Percentiles rank a stretch among this genome's conserved stretches.
Conservation (phyloP, 179 eudicot genomes). For the Nepenthes alata region DNA sequence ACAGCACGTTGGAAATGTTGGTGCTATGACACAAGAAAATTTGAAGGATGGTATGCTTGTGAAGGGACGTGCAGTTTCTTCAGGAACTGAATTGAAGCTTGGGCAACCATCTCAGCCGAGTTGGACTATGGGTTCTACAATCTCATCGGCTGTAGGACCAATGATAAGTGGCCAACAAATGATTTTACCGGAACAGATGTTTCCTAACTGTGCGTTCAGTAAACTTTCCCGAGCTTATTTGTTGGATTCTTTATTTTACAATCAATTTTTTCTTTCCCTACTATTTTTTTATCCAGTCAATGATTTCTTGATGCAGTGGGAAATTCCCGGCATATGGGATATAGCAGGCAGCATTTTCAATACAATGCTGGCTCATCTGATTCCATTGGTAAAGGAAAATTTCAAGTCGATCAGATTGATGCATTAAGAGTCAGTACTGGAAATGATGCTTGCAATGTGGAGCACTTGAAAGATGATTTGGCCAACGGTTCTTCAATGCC, state of each 20-base stretch:
- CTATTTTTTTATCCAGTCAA: neutral
- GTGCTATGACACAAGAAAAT: slow-evolving; percentile 12
- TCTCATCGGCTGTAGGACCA: slow-evolving; percentile 15
- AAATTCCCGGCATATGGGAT: slow-evolving; percentile 15
- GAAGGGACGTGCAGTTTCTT: slow-evolving; percentile 25
- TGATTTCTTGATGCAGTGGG: slow-evolving; percentile 22
- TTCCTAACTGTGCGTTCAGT: slow-evolving; percentile 27
- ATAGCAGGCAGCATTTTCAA: slow-evolving; percentile 12
- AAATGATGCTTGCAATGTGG: slow-evolving; percentile 14
- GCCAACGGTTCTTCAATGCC: slow-evolving; percentile 15
- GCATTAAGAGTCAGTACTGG: slow-evolving; percentile 13
- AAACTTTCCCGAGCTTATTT: slow-evolving; percentile 9
- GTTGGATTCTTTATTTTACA: neutral
- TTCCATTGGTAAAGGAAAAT: slow-evolving; percentile 18
- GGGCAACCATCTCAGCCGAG: slow-evolving; percentile 56
- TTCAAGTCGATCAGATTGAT: slow-evolving; percentile 10
- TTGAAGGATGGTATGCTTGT: slow-evolving; percentile 18
- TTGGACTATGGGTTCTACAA: slow-evolving; percentile 23
- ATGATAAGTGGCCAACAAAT: slow-evolving; percentile 17
- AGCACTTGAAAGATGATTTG: slow-evolving; percentile 14
- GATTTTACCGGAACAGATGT: slow-evolving; percentile 22
- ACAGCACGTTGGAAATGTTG: slow-evolving; percentile 16
- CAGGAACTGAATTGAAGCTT: slow-evolving; percentile 51
- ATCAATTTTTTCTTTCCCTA: neutral
- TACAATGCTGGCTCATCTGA: slow-evolving; percentile 15